phyloP scores from a whole-genome alignment of 352 stramenopile species.

The Bremia lactucae region DNA sequence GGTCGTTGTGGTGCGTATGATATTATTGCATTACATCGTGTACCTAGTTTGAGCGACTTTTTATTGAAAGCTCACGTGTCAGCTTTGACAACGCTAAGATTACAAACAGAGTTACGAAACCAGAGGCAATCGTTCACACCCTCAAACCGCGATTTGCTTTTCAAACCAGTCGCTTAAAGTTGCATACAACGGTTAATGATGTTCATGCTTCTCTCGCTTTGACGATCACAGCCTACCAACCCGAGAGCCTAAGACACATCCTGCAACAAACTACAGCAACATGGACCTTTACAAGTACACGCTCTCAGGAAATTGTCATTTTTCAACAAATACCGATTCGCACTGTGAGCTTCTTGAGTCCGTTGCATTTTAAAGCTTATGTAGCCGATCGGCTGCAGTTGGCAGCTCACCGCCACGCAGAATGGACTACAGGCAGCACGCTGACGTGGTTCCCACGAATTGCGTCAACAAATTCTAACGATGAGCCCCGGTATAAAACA shows the following conservation, averaged over 20 bases:
- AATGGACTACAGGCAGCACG: constrained; percentile 4
- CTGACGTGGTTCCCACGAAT: background rate
- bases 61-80: background rate
- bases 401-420: constrained; percentile 3
- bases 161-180: background rate
- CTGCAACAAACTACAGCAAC: constrained; percentile 4
- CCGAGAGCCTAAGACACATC: background rate
- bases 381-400: constrained; percentile 7
- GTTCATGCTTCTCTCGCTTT: constrained; percentile 5
- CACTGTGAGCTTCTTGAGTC: background rate
- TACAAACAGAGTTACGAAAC: background rate
- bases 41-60: background rate
- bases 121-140: background rate
- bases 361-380: constrained; percentile 9
- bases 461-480: background rate
- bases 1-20: constrained; percentile 1
- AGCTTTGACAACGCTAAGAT: background rate
- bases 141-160: background rate
- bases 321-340: constrained; percentile 2
- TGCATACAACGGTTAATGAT: constrained; percentile 1
- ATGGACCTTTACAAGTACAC: constrained; percentile 8
- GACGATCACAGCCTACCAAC: background rate
- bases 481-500: background rate
- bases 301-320: background rate
- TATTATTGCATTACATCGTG: background rate